Percentiles rank a stretch among this genome's conserved stretches.
Evolutionary conservation across 371 early-diverging fungal species (phyloP).

Genomic region (Syncephalastrum racemosum): DNA sequence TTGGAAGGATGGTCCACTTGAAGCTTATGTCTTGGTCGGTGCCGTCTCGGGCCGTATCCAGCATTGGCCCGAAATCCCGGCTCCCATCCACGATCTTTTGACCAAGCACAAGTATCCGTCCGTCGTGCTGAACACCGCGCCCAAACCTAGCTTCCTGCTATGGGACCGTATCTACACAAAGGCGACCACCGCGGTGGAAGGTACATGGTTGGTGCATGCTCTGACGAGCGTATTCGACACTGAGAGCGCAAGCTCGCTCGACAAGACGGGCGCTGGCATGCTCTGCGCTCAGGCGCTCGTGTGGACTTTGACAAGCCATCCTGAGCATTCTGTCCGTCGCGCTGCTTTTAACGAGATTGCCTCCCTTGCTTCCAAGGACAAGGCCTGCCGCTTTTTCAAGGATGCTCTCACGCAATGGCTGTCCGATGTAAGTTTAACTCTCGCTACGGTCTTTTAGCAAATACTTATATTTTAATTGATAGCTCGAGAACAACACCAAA

Average conservation of each 20-base stretch:
- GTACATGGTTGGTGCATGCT: slow-evolving; percentile 71
- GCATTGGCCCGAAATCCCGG: slow-evolving; percentile 39
- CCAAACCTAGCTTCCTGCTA: slow-evolving; percentile 73
- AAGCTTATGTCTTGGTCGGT: slow-evolving; percentile 70
- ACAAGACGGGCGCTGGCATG: slow-evolving; percentile 37
- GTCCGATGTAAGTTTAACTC: slow-evolving; percentile 34
- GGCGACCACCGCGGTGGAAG: slow-evolving; percentile 66
- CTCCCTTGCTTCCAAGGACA: slow-evolving; percentile 37
- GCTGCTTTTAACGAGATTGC: slow-evolving; percentile 49
- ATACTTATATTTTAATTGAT: not conserved
- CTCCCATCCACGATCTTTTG: slow-evolving; percentile 30
- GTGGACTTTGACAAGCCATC: slow-evolving; percentile 53
- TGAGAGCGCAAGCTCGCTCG: slow-evolving; percentile 29
- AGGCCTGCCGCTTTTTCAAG: slow-evolving; percentile 41
- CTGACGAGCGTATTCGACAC: slow-evolving; percentile 48
- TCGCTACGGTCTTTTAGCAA: not conserved
- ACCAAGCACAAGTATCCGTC: slow-evolving; percentile 45
- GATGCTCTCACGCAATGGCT: slow-evolving; percentile 58
- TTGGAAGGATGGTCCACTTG: slow-evolving; percentile 68
- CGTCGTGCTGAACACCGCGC: slow-evolving; percentile 30
- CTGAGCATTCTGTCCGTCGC: slow-evolving; percentile 51
- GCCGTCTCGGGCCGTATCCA: slow-evolving; percentile 47
- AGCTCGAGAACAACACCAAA: slow-evolving; percentile 50
- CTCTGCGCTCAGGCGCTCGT: slow-evolving; percentile 49
- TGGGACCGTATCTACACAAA: slow-evolving; percentile 85